Conservation (phyloP, 106 monocot species). For the Vanilla planifolia region DNA sequence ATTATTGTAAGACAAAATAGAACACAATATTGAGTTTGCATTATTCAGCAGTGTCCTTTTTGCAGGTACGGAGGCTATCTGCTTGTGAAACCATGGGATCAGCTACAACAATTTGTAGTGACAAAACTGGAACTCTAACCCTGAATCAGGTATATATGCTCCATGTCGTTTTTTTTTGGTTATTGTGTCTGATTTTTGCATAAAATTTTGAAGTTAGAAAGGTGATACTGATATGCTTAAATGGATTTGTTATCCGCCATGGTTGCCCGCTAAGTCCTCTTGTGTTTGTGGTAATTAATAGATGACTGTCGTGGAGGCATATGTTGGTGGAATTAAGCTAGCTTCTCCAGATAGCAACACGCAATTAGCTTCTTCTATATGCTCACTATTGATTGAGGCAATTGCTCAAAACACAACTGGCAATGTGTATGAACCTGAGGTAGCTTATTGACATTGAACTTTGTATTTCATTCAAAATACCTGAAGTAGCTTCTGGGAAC, state of each 20-base stretch:
- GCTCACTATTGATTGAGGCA: slow-evolving; percentile 71
- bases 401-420: slow-evolving; percentile 90
- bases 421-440: slow-evolving; percentile 78
- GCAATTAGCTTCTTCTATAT: slow-evolving; percentile 26
- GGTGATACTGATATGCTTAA: no score
- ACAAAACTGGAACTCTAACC: slow-evolving; percentile 94
- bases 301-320: slow-evolving; percentile 92
- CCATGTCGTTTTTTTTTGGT: neutral
- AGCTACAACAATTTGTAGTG: slow-evolving; percentile 95
- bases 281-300: slow-evolving; percentile 27
- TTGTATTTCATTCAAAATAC: no score
- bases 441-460: slow-evolving; percentile 11
- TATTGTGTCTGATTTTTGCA: neutral
- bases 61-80: slow-evolving; percentile 82
- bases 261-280: no score
- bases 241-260: no score
- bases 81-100: slow-evolving; percentile 99
- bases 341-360: slow-evolving; percentile 34
- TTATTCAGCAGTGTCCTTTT: slow-evolving; percentile 4
- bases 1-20: neutral
- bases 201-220: neutral
- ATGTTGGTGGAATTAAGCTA: slow-evolving; percentile 59
- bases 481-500: no score
- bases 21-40: neutral
- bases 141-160: slow-evolving; percentile 61